These are phyloP conservation scores for Scedosporium dehoogii DNA, from an alignment of 2,329 filamentous ascomycete species.

Conservation along the genomic window DNA sequence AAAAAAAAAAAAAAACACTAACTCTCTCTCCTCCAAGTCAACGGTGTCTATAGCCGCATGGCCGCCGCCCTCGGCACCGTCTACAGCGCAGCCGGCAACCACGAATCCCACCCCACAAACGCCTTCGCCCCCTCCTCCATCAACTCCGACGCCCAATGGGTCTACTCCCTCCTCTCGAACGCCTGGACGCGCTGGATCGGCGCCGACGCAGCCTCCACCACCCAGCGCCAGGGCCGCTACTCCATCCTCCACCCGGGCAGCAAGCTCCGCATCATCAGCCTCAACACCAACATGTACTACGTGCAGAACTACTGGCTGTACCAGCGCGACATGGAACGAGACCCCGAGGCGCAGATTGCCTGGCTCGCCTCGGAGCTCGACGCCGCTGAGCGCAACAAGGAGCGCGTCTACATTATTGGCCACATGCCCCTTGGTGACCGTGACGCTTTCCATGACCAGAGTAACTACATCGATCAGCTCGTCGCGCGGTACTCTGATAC, in stretches of 20 bases:
- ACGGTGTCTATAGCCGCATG: slow-evolving; percentile 37
- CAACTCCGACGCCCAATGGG: slow-evolving; percentile 35
- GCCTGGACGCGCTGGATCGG: slow-evolving; percentile 40
- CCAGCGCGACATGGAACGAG: slow-evolving; percentile 34
- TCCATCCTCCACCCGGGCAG: slow-evolving; percentile 32
- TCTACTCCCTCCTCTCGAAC: slow-evolving; percentile 37
- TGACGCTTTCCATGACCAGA: slow-evolving; percentile 42
- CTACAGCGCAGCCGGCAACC: slow-evolving; percentile 46
- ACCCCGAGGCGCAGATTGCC: slow-evolving; percentile 40
- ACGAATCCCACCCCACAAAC: slow-evolving; percentile 45
- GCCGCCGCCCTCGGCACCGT: slow-evolving; percentile 29
- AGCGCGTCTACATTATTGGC: slow-evolving; percentile 47
- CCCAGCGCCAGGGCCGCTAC: slow-evolving; percentile 36
- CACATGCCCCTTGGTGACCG: slow-evolving; percentile 43
- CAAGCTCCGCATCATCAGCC: slow-evolving; percentile 46
- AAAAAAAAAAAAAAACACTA: neutral
- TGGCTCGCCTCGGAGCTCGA: slow-evolving; percentile 46
- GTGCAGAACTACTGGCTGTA: slow-evolving; percentile 48
- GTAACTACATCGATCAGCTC: slow-evolving; percentile 43
- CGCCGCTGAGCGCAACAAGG: slow-evolving; percentile 36
- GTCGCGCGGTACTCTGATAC: slow-evolving; percentile 42
- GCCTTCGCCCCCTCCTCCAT: slow-evolving; percentile 33
- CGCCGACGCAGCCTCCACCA: slow-evolving; percentile 19
- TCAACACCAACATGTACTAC: slow-evolving; percentile 52
- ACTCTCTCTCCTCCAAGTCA: slow-evolving; percentile 17